Conservation (phyloP, 73 alveolate genomes). For the Paramecium sonneborni region DNA sequence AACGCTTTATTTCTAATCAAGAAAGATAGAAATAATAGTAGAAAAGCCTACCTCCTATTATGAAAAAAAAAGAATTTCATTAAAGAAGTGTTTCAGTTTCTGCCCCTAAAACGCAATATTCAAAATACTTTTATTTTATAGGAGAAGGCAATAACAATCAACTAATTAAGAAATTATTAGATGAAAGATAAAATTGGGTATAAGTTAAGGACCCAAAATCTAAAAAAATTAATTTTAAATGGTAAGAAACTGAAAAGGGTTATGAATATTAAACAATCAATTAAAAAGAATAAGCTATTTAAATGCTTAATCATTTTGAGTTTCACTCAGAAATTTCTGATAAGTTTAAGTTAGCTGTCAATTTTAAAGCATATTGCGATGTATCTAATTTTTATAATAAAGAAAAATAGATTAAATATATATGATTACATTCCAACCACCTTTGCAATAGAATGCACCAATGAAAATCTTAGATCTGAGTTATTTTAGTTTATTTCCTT, state of each 20-base stretch:
- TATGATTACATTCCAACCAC: slow-evolving; percentile 53
- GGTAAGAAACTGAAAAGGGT: slow-evolving; percentile 67
- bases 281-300: background rate
- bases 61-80: background rate
- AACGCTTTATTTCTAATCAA: background rate
- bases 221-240: background rate
- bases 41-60: background rate
- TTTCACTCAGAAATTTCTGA: slow-evolving; percentile 46
- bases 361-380: slow-evolving; percentile 8
- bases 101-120: background rate
- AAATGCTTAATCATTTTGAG: slow-evolving; percentile 55
- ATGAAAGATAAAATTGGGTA: background rate
- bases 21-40: background rate
- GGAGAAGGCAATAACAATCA: slow-evolving; percentile 29
- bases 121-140: background rate
- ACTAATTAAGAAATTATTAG: background rate
- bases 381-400: background rate
- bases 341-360: slow-evolving; percentile 2
- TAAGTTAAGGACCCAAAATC: background rate
- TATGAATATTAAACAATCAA: slow-evolving; percentile 65
- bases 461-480: background rate
- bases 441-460: slow-evolving; percentile 36
- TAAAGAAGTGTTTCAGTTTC: background rate
- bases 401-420: background rate
- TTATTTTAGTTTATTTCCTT: background rate